Percentiles rank a stretch among this genome's conserved stretches.
Conservation (phyloP, 208 protist species). For the Herpetomonas samuelpessoai region DNA sequence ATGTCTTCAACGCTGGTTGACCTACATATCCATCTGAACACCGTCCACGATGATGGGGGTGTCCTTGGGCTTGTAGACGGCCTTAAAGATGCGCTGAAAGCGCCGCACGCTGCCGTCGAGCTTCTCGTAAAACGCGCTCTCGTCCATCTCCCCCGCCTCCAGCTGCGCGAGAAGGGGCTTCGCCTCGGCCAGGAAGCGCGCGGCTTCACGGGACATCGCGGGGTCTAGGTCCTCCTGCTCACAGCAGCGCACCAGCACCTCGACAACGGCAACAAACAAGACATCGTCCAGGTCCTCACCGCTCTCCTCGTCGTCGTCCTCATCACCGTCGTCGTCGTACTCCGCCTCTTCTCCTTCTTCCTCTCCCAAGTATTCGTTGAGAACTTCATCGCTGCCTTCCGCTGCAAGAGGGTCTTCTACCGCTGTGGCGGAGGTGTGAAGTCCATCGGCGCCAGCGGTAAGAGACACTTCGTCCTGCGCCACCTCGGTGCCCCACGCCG, state of each 20-base stretch:
- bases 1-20: too few relatives aligned
- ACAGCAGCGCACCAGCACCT: slow-evolving; percentile 75
- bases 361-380: slow-evolving; percentile 19
- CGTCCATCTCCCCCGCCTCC: slow-evolving; percentile 13
- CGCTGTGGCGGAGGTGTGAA: too few relatives aligned
- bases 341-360: slow-evolving; percentile 15
- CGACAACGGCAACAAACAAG: slow-evolving; percentile 55
- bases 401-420: too few relatives aligned
- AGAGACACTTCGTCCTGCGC: too few relatives aligned
- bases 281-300: slow-evolving; percentile 67
- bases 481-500: too few relatives aligned
- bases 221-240: slow-evolving; percentile 57
- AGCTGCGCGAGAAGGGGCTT: slow-evolving; percentile 42
- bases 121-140: slow-evolving; percentile 28
- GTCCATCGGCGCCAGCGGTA: too few relatives aligned
- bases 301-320: slow-evolving; percentile 58
- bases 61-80: slow-evolving; percentile 56
- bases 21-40: slow-evolving; percentile 74
- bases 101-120: slow-evolving; percentile 42
- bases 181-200: slow-evolving; percentile 29
- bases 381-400: slow-evolving; percentile 2
- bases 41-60: slow-evolving; percentile 74
- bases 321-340: slow-evolving; percentile 25
- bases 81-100: slow-evolving; percentile 44
- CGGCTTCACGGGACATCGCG: slow-evolving; percentile 31